Percentiles rank a stretch among this genome's conserved stretches.
Evolutionary conservation across 1,284 basidiomycete species (phyloP).

Genomic region (Pascua guehoae): DNA sequence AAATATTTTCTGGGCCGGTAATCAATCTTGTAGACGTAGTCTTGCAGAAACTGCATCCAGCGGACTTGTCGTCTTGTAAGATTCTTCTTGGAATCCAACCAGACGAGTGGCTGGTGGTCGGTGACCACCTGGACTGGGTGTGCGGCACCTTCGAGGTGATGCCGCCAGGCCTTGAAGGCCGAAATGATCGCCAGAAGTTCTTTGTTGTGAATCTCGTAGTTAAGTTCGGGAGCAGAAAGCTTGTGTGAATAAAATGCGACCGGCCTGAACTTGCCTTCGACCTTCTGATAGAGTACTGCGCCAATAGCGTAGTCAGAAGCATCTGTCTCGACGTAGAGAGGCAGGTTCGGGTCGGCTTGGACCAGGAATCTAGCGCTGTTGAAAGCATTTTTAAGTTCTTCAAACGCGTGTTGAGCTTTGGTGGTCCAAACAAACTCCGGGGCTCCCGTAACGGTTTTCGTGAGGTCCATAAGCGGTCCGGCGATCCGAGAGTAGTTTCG

Average conservation of each 20-base stretch:
- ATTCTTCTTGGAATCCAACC: constrained; percentile 46
- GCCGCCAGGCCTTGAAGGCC: constrained; percentile 48
- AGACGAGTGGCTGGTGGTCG: constrained; percentile 54
- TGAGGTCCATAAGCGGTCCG: constrained; percentile 30
- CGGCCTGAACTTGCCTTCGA: constrained; percentile 38
- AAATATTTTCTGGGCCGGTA: constrained; percentile 48
- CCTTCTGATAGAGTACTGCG: constrained; percentile 30
- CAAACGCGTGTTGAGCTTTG: constrained; percentile 39
- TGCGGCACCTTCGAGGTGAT: constrained; percentile 46
- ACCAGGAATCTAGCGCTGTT: constrained; percentile 37
- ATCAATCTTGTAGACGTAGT: constrained; percentile 47
- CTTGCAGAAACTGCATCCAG: constrained; percentile 46
- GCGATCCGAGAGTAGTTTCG: constrained; percentile 40
- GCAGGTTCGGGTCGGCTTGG: neutral
- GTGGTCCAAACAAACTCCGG: constrained; percentile 37
- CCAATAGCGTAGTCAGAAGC: constrained; percentile 38
- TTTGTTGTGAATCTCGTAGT: constrained; percentile 55
- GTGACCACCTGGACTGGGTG: constrained; percentile 42
- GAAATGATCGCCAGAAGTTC: constrained; percentile 54
- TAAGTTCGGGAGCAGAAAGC: constrained; percentile 46
- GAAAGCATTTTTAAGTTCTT: constrained; percentile 46
- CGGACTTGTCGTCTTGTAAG: constrained; percentile 50
- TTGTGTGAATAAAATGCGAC: constrained; percentile 45
- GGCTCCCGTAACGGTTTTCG: constrained; percentile 15
- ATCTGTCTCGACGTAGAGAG: constrained; percentile 33